Percentiles rank a stretch among this genome's conserved stretches.
These are phyloP conservation scores for Brassica balearica DNA, from an alignment of 441 rosid species.

Conservation along the genomic window DNA sequence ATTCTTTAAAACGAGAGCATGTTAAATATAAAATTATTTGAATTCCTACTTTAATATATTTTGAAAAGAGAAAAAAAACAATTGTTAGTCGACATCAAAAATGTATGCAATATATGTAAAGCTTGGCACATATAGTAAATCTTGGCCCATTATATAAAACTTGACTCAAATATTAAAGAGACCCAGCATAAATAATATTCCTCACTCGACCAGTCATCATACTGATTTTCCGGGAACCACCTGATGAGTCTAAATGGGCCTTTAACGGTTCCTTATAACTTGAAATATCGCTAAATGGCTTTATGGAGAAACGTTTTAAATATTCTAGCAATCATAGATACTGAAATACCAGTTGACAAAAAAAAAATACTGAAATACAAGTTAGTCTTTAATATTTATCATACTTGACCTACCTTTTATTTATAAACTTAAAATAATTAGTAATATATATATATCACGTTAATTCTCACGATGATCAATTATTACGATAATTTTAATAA, in stretches of 20 bases:
- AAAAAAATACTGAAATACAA: neutral
- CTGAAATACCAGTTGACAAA: no score
- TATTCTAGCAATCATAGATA: neutral
- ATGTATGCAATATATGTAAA: neutral
- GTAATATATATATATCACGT: no score
- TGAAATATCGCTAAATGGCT: no score
- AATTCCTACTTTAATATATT: neutral
- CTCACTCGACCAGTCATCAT: neutral
- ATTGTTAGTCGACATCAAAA: neutral
- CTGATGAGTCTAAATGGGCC: constrained; percentile 1
- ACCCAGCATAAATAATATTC: constrained; percentile 6
- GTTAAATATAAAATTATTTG: neutral
- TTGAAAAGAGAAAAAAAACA: neutral
- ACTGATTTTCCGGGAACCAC: neutral
- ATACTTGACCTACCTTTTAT: no score
- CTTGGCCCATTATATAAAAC: neutral
- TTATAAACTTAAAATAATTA: no score
- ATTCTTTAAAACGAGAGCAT: neutral
- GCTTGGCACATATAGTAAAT: neutral
- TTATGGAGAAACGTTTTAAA: neutral
- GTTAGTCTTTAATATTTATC: neutral
- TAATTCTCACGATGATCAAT: no score
- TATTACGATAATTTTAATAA: no score
- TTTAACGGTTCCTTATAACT: neutral
- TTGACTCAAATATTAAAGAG: neutral